A percentile compares a stretch with the other conserved stretches of the same genome.
Evolutionary conservation across 2,329 filamentous ascomycete genomes (phyloP).

Genomic region (Didymosphaeria variabile): DNA sequence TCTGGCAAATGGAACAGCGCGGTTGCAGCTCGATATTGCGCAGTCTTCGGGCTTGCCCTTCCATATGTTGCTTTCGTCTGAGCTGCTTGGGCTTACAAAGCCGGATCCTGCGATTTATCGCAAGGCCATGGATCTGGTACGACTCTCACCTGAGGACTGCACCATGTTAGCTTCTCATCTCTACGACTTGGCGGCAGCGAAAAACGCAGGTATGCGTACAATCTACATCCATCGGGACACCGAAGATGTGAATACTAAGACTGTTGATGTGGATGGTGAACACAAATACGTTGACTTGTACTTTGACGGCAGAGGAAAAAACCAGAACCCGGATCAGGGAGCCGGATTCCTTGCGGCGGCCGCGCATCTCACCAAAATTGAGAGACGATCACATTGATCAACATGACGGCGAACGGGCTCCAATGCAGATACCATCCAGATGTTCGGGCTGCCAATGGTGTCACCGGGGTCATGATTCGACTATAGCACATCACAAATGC

Average conservation of each 20-base stretch:
- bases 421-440: not conserved
- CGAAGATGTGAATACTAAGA: slow-evolving; percentile 61
- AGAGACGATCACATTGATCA: not conserved
- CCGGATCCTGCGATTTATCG: slow-evolving; percentile 59
- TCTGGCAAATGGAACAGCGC: slow-evolving; percentile 64
- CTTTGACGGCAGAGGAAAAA: slow-evolving; percentile 25
- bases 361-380: slow-evolving; percentile 1
- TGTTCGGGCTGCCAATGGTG: no score
- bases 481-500: not conserved
- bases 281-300: slow-evolving; percentile 54
- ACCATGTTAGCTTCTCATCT: slow-evolving; percentile 65
- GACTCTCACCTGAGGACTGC: slow-evolving; percentile 57
- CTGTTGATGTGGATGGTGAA: slow-evolving; percentile 51
- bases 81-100: slow-evolving; percentile 58
- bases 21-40: slow-evolving; percentile 63
- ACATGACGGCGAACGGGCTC: not conserved
- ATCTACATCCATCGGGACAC: slow-evolving; percentile 64
- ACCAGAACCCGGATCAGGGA: not conserved
- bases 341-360: slow-evolving; percentile 13
- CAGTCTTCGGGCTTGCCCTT: slow-evolving; percentile 60
- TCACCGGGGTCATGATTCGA: no score
- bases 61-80: slow-evolving; percentile 62
- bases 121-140: slow-evolving; percentile 57
- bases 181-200: slow-evolving; percentile 62
- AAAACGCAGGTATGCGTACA: slow-evolving; percentile 59